Base-by-base conservation (phyloP, 2,329 filamentous ascomycete species). In the Aureobasidium sp. region DNA sequence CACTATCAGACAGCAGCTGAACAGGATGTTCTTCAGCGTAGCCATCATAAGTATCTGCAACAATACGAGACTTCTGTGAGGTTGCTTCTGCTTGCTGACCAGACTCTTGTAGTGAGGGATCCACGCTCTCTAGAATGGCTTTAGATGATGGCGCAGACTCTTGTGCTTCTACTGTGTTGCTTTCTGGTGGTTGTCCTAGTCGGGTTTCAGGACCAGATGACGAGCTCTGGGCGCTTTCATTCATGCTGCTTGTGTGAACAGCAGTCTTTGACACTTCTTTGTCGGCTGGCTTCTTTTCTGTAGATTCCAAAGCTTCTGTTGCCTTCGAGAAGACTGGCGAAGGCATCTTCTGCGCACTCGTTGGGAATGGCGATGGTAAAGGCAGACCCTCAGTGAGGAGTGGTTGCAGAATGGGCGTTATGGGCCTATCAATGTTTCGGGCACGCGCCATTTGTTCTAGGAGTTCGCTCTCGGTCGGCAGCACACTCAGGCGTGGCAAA, bases 281-380 rank as follows among this genome's bases (percentile, higher is more conserved):
- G 7, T 14, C 2, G 14, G 9, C 44, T 48, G 27, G 30, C 14
- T 48, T 8, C 1, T 44, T 21, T 11, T 21, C 42, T 13, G 32
- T 13, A n/a, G n/a, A n/a, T n/a, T 39, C 10, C 2, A 10, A 5
- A 48, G 27, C 25, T 13, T 3, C 30, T 16, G 47, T 11, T 34
- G 16, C n/a, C 6, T 42, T 50, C 58, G 30, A 29, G 11, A 44
- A 14, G 27, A 45, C n/a, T 6, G 59, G 59, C 6, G 57, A 59
- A 42, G 57, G 45, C 9, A 47, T 66, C 63, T 53, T 61, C 14
- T 53, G 49, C 10, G 59, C 59, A 44, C 59, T 61, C 1, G 61
- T 63, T 29, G 71, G 70, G 53, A 72, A 73, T 1, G 72, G 71
- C 16, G 72, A 73, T 5, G 71, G 71, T n/a, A 73, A 54, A 36